These are phyloP conservation scores for Beta macrorhiza DNA, from an alignment of 179 eudicot genomes.

Conservation along the genomic window DNA sequence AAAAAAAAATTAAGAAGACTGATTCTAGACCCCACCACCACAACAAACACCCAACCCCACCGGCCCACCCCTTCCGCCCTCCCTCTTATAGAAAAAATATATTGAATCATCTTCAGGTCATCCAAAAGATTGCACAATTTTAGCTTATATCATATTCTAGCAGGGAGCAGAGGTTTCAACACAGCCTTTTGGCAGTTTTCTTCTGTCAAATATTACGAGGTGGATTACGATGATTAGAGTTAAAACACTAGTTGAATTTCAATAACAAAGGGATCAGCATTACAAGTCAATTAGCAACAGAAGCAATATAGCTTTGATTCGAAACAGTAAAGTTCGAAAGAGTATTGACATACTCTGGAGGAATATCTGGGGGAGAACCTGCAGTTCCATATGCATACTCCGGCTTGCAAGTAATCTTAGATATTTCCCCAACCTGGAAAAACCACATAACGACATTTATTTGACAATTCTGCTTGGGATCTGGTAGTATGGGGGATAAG, in stretches of 20 bases:
- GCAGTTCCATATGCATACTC: slow-evolving; percentile 98
- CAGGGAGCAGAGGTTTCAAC: not conserved
- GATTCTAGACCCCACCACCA: not conserved
- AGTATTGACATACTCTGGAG: slow-evolving; percentile 61
- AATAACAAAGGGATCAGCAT: not conserved
- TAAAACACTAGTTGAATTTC: not conserved
- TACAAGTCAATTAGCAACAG: not conserved
- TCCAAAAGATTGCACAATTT: not conserved
- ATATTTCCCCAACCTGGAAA: slow-evolving; percentile 86
- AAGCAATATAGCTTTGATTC: not conserved
- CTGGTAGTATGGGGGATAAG: not conserved
- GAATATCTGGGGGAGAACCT: slow-evolving; percentile 95
- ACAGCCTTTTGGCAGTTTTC: not conserved
- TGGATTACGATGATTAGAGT: not conserved
- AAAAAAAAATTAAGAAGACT: not conserved
- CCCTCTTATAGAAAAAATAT: not conserved
- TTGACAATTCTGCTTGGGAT: not conserved
- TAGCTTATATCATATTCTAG: not conserved
- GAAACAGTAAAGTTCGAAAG: not conserved
- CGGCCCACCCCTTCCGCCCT: not conserved
- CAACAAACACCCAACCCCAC: too few relatives aligned
- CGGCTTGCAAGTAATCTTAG: slow-evolving; percentile 85
- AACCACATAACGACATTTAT: slow-evolving; percentile 4
- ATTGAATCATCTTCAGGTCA: not conserved
- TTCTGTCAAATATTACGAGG: not conserved